Percentiles rank a stretch among this genome's conserved stretches.
Evolutionary conservation across 805 yeast species (phyloP).

Genomic region (Brettanomyces custersianus): DNA sequence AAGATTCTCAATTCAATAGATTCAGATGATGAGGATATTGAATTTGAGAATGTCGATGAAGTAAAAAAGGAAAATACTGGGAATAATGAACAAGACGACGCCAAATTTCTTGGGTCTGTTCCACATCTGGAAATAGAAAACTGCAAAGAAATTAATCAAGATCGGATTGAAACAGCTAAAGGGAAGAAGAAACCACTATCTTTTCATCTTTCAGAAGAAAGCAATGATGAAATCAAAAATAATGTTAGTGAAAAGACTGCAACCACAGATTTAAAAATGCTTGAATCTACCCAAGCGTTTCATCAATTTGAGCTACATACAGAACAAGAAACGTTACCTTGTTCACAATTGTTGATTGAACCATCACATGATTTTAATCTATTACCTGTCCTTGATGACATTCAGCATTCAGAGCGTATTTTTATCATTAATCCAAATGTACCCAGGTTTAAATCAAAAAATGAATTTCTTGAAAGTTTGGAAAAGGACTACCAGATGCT

Average conservation of each 20-base stretch:
- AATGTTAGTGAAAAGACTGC: no score
- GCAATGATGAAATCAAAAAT: no score
- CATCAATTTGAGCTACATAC: neutral
- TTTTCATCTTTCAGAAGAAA: neutral
- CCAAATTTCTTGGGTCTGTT: conserved; percentile 17
- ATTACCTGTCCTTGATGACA: neutral
- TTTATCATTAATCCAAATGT: conserved; percentile 6
- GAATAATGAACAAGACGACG: conserved; percentile 16
- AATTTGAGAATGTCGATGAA: neutral
- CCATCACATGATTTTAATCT: neutral
- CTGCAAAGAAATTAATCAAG: conserved; percentile 6
- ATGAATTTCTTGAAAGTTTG: conserved; percentile 24
- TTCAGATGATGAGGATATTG: neutral
- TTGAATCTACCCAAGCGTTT: conserved; percentile 10
- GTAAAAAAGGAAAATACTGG: conserved; percentile 5
- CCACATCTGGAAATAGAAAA: conserved; percentile 12
- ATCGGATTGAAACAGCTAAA: neutral
- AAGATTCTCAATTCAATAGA: neutral
- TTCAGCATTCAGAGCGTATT: neutral
- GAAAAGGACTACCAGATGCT: conserved; percentile 36
- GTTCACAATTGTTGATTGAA: neutral
- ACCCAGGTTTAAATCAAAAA: conserved; percentile 10
- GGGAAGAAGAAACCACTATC: neutral
- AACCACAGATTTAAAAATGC: conserved; percentile 8
- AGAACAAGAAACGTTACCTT: no score